A percentile compares a stretch with the other conserved stretches of the same genome.
Conservation (phyloP, 306 rosid species). For the Vigna trinervia region DNA sequence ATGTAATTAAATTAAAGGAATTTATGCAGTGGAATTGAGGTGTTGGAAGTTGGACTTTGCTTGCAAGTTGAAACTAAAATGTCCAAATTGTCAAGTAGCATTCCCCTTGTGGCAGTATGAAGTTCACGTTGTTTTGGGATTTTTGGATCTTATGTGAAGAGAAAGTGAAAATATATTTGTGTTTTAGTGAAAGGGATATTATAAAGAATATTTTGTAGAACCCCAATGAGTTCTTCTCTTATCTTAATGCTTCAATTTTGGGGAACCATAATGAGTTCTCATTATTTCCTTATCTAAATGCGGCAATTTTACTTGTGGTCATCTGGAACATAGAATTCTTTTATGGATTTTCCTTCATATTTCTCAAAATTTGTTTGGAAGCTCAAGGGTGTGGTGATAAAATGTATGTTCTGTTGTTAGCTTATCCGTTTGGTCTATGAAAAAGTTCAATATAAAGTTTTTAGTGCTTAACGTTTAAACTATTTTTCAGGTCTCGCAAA, state of each 20-base stretch:
- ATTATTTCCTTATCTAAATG: slow-evolving; percentile 12
- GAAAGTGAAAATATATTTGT: neutral
- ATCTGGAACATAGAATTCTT: slow-evolving; percentile 3
- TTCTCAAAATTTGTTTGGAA: slow-evolving; percentile 14
- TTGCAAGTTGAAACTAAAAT: slow-evolving; percentile 30
- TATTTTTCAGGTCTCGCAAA: slow-evolving; percentile 82
- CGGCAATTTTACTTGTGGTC: slow-evolving; percentile 13
- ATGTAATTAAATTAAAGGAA: slow-evolving; percentile 1
- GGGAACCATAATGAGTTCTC: slow-evolving; percentile 15
- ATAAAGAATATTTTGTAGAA: slow-evolving; percentile 5
- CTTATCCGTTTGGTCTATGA: slow-evolving; percentile 18
- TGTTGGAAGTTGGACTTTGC: slow-evolving; percentile 1
- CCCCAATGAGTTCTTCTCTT: slow-evolving; percentile 29
- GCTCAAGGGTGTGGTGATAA: slow-evolving; percentile 24
- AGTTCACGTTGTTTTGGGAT: slow-evolving; percentile 22
- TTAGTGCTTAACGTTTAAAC: slow-evolving; percentile 17
- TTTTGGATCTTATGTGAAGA: slow-evolving; percentile 12
- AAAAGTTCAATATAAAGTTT: slow-evolving; percentile 23
- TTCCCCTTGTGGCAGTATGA: slow-evolving; percentile 13
- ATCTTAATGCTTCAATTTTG: slow-evolving; percentile 21
- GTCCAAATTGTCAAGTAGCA: slow-evolving; percentile 3
- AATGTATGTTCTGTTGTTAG: slow-evolving; percentile 1
- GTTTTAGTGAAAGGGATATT: neutral
- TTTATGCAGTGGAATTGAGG: slow-evolving; percentile 14
- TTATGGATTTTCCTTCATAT: slow-evolving; percentile 3